Conservation (phyloP, 495 filamentous ascomycete species). For the Talaromyces trachyspermus region DNA sequence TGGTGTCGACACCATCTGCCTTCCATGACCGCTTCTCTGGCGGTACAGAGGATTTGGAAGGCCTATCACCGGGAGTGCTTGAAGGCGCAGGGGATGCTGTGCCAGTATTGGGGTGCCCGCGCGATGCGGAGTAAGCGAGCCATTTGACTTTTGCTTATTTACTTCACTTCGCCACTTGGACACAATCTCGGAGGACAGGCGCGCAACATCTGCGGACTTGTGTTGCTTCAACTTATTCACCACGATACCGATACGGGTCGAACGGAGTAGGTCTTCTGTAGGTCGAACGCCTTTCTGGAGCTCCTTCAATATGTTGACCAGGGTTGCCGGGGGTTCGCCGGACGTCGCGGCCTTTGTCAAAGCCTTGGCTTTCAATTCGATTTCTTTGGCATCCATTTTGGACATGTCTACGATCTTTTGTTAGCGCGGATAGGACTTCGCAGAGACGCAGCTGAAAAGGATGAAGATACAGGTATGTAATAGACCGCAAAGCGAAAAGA, state of each 20-base stretch:
- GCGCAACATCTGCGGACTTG: constrained; percentile 66
- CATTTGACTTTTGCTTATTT: constrained; percentile 57
- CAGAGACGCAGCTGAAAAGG: too few relatives aligned
- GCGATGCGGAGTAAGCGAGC: constrained; percentile 35
- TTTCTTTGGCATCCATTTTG: constrained; percentile 73
- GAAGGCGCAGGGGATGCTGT: constrained; percentile 25
- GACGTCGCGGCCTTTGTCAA: constrained; percentile 68
- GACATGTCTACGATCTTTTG: not conserved
- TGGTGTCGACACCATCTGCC: constrained; percentile 66
- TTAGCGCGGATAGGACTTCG: not conserved
- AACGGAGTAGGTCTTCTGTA: constrained; percentile 77
- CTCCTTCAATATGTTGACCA: constrained; percentile 64
- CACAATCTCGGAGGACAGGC: constrained; percentile 71
- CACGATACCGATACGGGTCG: constrained; percentile 84
- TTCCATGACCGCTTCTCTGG: constrained; percentile 72
- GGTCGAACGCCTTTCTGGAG: constrained; percentile 70
- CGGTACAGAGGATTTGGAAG: constrained; percentile 59
- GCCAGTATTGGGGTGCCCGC: constrained; percentile 39
- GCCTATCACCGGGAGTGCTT: constrained; percentile 37
- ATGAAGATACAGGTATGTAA: too few relatives aligned
- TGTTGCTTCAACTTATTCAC: constrained; percentile 77
- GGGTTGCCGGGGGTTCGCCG: constrained; percentile 54
- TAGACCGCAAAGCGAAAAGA: too few relatives aligned
- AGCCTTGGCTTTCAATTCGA: constrained; percentile 62
- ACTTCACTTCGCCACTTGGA: constrained; percentile 81